These are phyloP conservation scores for Aureobasidium sp. DNA, from an alignment of 2,329 filamentous ascomycete species.

Conservation along the genomic window DNA sequence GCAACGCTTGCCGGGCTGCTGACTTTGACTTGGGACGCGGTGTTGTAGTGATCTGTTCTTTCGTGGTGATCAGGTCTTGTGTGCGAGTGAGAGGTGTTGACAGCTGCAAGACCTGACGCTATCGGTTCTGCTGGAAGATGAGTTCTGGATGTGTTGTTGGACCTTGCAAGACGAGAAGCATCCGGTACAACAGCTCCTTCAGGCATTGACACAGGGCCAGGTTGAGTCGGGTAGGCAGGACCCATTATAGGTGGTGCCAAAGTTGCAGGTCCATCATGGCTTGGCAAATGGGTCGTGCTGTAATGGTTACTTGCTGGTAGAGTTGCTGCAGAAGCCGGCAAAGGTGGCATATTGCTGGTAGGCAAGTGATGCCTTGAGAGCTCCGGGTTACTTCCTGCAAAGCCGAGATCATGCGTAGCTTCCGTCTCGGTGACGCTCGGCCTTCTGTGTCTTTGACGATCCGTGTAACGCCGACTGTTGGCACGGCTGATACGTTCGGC, in stretches of 20 bases:
- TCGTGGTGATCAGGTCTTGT: not conserved
- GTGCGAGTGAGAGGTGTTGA: not conserved
- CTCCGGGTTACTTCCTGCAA: constrained; percentile 36
- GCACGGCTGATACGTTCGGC: constrained; percentile 25
- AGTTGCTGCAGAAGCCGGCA: constrained; percentile 25
- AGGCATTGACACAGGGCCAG: constrained; percentile 29
- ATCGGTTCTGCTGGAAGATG: constrained; percentile 8
- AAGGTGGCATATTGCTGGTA: constrained; percentile 24
- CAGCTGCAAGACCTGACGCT: constrained; percentile 16
- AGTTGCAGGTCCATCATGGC: not conserved
- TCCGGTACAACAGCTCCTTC: constrained; percentile 14
- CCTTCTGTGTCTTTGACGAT: constrained; percentile 22
- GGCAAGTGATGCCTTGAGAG: constrained; percentile 29
- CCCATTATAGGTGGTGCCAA: not conserved
- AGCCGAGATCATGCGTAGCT: constrained; percentile 29
- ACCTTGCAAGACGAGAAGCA: constrained; percentile 10
- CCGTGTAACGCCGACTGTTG: constrained; percentile 19
- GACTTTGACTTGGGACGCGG: constrained; percentile 16
- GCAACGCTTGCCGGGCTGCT: constrained; percentile 18
- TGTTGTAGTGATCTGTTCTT: constrained; percentile 20
- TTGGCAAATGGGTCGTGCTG: not conserved
- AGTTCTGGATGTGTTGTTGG: constrained; percentile 5
- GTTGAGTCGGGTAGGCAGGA: constrained; percentile 15
- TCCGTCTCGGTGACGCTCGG: constrained; percentile 23
- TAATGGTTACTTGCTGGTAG: constrained; percentile 12